A percentile compares a stretch with the other conserved stretches of the same genome.
These are phyloP conservation scores for Pseudogymnoascus sp. DNA, from an alignment of 2,329 filamentous ascomycete species.

Conservation along the genomic window DNA sequence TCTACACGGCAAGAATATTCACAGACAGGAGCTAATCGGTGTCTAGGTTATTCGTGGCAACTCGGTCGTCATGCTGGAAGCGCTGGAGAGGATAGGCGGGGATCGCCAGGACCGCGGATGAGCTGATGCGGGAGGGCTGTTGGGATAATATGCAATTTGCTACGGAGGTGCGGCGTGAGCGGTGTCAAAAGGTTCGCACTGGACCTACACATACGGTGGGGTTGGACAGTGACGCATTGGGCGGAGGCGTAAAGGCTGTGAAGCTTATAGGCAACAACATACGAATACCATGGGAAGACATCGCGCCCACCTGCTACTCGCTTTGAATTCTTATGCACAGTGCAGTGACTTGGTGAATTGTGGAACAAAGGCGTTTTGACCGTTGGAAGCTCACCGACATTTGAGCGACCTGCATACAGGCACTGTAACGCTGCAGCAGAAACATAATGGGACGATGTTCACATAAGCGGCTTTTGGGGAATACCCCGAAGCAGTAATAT, in stretches of 20 bases:
- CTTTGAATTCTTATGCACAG: neutral
- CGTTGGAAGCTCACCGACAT: neutral
- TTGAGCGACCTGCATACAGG: neutral
- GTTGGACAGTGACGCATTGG: constrained; percentile 9
- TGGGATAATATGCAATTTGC: constrained; percentile 8
- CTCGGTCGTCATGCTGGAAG: constrained; percentile 97
- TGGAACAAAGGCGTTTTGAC: neutral
- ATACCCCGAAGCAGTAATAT: neutral
- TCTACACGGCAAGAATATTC: neutral
- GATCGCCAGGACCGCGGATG: constrained; percentile 40
- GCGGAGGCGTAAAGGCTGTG: constrained; percentile 7
- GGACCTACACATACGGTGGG: constrained; percentile 8
- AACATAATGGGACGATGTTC: neutral
- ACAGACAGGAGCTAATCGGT: constrained; percentile 22
- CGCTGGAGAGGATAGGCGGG: constrained; percentile 60
- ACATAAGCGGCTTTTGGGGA: neutral
- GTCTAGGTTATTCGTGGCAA: constrained; percentile 86
- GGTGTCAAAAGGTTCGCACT: constrained; percentile 5
- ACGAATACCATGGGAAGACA: constrained; percentile 8
- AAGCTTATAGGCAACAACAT: constrained; percentile 4
- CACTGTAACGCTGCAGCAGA: neutral
- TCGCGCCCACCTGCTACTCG: neutral
- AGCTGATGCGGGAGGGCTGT: neutral
- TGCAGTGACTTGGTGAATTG: constrained; percentile 6
- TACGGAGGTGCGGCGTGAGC: constrained; percentile 6